Conservation (phyloP, 257 asterid genomes). For the Galeopsis tetrahit region DNA sequence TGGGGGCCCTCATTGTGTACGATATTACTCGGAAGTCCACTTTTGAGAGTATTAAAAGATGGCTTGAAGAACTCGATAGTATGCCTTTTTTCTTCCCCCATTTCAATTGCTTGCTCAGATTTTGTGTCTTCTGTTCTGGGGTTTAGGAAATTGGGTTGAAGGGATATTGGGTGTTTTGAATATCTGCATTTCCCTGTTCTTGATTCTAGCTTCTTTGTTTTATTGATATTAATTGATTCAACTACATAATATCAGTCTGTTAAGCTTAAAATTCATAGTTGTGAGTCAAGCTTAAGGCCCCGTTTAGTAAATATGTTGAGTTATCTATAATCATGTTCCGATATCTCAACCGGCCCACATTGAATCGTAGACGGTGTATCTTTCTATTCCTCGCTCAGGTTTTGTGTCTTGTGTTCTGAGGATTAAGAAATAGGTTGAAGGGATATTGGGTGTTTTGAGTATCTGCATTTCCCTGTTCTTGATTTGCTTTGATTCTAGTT, state of each 20-base stretch:
- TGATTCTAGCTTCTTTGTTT: neutral
- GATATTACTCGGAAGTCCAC: slow-evolving; percentile 63
- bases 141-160: neutral
- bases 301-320: too few relatives aligned
- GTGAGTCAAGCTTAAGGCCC: too few relatives aligned
- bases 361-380: too few relatives aligned
- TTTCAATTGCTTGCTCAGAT: neutral
- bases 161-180: neutral
- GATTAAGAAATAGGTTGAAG: neutral
- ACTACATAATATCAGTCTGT: too few relatives aligned
- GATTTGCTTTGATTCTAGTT: neutral
- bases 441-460: neutral
- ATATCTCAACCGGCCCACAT: too few relatives aligned
- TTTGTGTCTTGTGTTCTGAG: neutral
- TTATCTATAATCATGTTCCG: too few relatives aligned
- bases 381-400: neutral
- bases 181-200: neutral
- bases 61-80: slow-evolving; percentile 79
- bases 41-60: slow-evolving; percentile 57
- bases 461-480: neutral
- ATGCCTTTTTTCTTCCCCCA: slow-evolving; percentile 9
- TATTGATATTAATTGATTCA: too few relatives aligned
- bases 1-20: slow-evolving; percentile 70
- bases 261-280: too few relatives aligned
- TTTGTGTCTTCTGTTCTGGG: neutral